Base-by-base conservation (phyloP, 2,329 filamentous ascomycete genomes). In the Colletotrichum coccodes region DNA sequence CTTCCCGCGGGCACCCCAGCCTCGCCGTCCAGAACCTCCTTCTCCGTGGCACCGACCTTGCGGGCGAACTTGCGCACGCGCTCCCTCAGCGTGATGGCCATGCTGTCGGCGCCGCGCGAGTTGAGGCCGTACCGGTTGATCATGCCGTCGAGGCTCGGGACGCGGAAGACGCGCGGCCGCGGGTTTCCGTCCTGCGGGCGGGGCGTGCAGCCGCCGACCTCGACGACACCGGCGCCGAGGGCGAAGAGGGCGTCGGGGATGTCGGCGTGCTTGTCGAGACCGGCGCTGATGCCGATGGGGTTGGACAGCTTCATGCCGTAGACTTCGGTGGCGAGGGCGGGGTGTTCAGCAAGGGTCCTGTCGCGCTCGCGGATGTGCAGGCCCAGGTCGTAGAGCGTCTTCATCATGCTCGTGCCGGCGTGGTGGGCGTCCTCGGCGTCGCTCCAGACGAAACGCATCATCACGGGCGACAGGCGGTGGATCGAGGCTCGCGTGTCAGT, bases 91-190 rank as follows among this genome's bases (percentile, higher is more conserved):
- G 91, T 87, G 74, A 90, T 89, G 1, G 95, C 95, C 81, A 98
- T 92, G 74, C 91, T 89, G 76, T 97, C 95, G 2, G 95, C 95
- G 23, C 96, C 96, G 69, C 92, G 88, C 14, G 94, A 97, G 82
- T 98, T 98, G 75, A 99, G 89, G 0, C 96, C 96, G 81, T 98
- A 99, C 42, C 96, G 91, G 80, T 99, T 99, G 79, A 99, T 94
- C 79, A 99, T 86, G 18, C 93, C 94, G 72, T 97, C 91, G 71
- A 97, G 89, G 36, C 89, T 91, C 0, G 93, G 91, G 6, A 98
- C 83, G 26, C 96, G 90, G 82, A 97, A 99, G 30, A 98, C 93
- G 71, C 96, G 90, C 1, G 95, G 95, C 73, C 90, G 91, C 0
- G 93, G 90, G 80, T 99, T 99, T 8, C 96, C 96, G 6, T 88